Conservation (phyloP, 495 filamentous ascomycete genomes). For the Penicillium crystallinum region DNA sequence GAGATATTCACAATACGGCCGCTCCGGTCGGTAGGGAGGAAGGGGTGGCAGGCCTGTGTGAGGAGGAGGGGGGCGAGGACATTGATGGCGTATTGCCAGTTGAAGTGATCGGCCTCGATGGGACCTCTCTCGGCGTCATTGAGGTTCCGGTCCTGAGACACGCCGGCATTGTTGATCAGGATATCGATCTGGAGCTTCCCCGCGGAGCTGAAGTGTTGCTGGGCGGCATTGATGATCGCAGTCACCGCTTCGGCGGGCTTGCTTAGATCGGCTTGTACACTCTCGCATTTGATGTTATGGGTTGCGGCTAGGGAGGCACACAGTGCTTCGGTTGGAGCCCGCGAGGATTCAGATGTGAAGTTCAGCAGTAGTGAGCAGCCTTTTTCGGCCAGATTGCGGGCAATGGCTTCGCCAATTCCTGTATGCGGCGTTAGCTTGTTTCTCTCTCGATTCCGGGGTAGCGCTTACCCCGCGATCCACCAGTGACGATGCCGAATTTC, state of each 20-base stretch:
- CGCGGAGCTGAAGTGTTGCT: slow-evolving; percentile 47
- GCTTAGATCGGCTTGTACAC: slow-evolving; percentile 55
- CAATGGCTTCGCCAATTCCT: slow-evolving; percentile 88
- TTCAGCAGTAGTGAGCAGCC: slow-evolving; percentile 65
- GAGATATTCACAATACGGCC: slow-evolving; percentile 79
- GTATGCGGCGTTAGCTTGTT: slow-evolving; percentile 3
- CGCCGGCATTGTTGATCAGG: slow-evolving; percentile 82
- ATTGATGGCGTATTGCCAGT: slow-evolving; percentile 71
- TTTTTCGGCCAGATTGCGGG: slow-evolving; percentile 70
- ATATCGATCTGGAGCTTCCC: slow-evolving; percentile 72
- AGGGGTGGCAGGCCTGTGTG: slow-evolving; percentile 62
- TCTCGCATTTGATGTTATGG: slow-evolving; percentile 39
- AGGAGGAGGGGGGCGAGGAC: slow-evolving; percentile 81
- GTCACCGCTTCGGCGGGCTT: slow-evolving; percentile 34
- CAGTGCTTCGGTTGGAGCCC: slow-evolving; percentile 36
- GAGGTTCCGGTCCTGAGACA: slow-evolving; percentile 56
- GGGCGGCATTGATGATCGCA: slow-evolving; percentile 33
- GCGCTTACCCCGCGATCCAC: slow-evolving; percentile 61
- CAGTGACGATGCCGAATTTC: slow-evolving; percentile 74
- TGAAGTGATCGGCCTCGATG: slow-evolving; percentile 55
- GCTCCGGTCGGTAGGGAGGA: slow-evolving; percentile 66
- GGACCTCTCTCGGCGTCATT: slow-evolving; percentile 47
- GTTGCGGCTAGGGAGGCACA: slow-evolving; percentile 36
- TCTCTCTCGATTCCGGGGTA: slow-evolving; percentile 1
- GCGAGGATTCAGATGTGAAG: slow-evolving; percentile 60